phyloP scores from a whole-genome alignment of 2,329 filamentous ascomycete species.

The Hypoxylon sp. region DNA sequence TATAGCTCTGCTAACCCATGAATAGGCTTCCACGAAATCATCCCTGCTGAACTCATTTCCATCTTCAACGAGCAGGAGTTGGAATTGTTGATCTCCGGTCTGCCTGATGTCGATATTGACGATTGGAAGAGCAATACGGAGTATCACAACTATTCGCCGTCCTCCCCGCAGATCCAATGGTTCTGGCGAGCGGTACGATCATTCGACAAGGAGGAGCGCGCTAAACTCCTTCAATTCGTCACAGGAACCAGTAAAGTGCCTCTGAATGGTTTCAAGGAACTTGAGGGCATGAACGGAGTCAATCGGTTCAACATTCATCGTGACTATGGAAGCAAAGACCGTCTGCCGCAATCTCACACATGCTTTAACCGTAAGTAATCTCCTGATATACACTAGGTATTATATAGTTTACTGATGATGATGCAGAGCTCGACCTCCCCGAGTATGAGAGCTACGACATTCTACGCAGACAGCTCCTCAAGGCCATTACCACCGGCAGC shows the following conservation, averaged over 20 bases:
- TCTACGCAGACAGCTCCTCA: constrained; percentile 88
- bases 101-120: constrained; percentile 97
- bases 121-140: constrained; percentile 99
- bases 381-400: constrained; percentile 8
- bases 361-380: constrained; percentile 95
- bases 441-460: constrained; percentile 98
- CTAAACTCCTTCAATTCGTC: constrained; percentile 97
- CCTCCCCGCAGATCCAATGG: constrained; percentile 98
- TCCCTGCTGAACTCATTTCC: constrained; percentile 91
- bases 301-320: constrained; percentile 99
- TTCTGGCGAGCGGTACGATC: constrained; percentile 98
- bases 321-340: constrained; percentile 96
- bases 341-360: constrained; percentile 95
- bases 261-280: constrained; percentile 97
- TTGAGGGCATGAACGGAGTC: constrained; percentile 99
- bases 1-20: constrained; percentile 51
- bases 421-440: constrained; percentile 91
- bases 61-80: constrained; percentile 99
- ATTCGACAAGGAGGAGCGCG: constrained; percentile 98
- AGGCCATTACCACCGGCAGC: constrained; percentile 96
- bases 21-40: constrained; percentile 95
- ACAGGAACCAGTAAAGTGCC: constrained; percentile 99
- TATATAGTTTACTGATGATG: constrained; percentile 55
- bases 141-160: constrained; percentile 96
- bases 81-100: constrained; percentile 93